These are phyloP conservation scores for Ustanciosporium gigantosporum DNA, from an alignment of 1,284 basidiomycete genomes.

Conservation along the genomic window DNA sequence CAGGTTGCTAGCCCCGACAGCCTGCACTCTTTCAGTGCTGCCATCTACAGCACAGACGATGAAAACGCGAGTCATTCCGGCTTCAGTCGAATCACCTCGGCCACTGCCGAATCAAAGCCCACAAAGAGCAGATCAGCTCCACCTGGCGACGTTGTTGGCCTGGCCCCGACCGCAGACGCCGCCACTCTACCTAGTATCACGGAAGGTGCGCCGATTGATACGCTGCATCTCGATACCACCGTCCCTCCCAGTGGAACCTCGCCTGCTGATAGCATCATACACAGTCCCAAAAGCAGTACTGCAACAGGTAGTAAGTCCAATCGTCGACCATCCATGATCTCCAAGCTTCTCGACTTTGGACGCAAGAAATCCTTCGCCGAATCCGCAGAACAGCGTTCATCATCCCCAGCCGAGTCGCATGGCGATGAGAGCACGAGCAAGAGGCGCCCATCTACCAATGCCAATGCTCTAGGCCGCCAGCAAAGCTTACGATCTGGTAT, in stretches of 20 bases:
- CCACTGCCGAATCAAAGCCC: no score
- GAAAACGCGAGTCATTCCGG: conserved; percentile 10
- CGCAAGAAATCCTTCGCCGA: conserved; percentile 32
- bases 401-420: conserved; percentile 5
- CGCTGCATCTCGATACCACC: neutral
- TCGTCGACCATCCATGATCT: conserved; percentile 35
- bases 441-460: neutral
- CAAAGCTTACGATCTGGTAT: conserved; percentile 17
- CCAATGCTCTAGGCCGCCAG: conserved; percentile 2
- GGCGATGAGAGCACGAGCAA: conserved; percentile 1
- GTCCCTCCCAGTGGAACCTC: neutral
- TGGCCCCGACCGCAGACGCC: conserved; percentile 1
- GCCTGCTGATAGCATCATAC: neutral
- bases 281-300: neutral
- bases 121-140: no score
- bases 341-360: conserved; percentile 32
- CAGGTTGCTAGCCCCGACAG: conserved; percentile 20
- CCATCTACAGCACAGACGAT: conserved; percentile 5
- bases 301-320: conserved; percentile 1
- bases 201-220: conserved; percentile 4
- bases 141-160: no score
- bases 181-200: conserved; percentile 20
- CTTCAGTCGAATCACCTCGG: conserved; percentile 1
- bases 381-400: conserved; percentile 3
- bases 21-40: conserved; percentile 12